Evolutionary conservation across 352 stramenopile species (phyloP).

Genomic region (Elongisporangium anandrum): DNA sequence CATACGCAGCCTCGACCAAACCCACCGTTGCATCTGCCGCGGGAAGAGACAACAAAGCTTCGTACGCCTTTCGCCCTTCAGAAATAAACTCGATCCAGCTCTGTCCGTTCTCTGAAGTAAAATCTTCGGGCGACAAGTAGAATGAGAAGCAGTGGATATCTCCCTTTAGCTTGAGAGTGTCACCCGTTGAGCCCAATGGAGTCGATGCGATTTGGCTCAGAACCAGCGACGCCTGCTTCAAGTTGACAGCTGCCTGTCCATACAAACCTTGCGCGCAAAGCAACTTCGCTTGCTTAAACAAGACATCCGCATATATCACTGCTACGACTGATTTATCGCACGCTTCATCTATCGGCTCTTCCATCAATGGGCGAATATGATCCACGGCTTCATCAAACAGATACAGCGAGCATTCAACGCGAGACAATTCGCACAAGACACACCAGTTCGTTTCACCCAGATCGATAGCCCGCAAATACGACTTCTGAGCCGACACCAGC

Average conservation of each 20-base stretch:
- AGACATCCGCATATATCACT: slow-evolving; percentile 60
- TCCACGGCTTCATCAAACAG: slow-evolving; percentile 69
- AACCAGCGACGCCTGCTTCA: slow-evolving; percentile 56
- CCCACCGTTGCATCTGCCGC: not conserved
- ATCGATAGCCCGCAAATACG: slow-evolving; percentile 73
- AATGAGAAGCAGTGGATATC: slow-evolving; percentile 84
- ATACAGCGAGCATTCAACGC: slow-evolving; percentile 67
- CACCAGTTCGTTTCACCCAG: slow-evolving; percentile 64
- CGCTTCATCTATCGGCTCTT: slow-evolving; percentile 2
- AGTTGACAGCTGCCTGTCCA: slow-evolving; percentile 50
- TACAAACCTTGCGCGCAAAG: slow-evolving; percentile 74
- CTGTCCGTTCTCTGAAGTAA: slow-evolving; percentile 18
- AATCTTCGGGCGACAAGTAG: slow-evolving; percentile 69
- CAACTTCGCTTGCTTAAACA: slow-evolving; percentile 77
- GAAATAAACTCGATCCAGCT: slow-evolving; percentile 66
- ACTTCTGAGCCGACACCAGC: slow-evolving; percentile 70
- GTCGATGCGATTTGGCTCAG: slow-evolving; percentile 30
- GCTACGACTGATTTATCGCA: slow-evolving; percentile 29
- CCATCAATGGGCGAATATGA: slow-evolving; percentile 44
- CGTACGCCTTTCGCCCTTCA: slow-evolving; percentile 51
- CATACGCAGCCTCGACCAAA: slow-evolving; percentile 31
- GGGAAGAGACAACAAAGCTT: slow-evolving; percentile 23
- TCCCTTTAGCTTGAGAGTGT: slow-evolving; percentile 65
- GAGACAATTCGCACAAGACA: slow-evolving; percentile 71
- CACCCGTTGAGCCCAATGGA: slow-evolving; percentile 19